Evolutionary conservation across 1,284 basidiomycete species (phyloP).

Genomic region (Heliocybe sulcata): DNA sequence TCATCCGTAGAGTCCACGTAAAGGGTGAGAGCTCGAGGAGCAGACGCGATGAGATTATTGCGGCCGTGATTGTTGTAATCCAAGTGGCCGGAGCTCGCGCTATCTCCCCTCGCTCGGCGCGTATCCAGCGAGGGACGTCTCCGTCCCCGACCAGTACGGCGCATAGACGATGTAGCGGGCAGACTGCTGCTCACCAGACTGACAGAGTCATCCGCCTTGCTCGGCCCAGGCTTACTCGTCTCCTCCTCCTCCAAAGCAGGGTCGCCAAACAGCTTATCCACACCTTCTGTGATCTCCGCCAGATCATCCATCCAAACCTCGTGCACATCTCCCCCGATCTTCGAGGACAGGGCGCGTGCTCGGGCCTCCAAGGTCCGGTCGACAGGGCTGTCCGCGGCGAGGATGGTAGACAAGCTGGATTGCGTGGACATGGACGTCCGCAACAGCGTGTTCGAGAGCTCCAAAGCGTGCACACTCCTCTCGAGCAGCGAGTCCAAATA

Average conservation of each 20-base stretch:
- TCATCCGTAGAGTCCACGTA: conserved; percentile 53
- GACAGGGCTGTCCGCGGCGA: conserved; percentile 27
- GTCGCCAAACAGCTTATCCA: conserved; percentile 45
- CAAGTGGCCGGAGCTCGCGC: conserved; percentile 27
- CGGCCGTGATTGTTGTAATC: conserved; percentile 43
- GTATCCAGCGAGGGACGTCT: conserved; percentile 5
- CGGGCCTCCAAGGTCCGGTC: conserved; percentile 36
- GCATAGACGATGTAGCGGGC: conserved; percentile 6
- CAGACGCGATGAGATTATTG: conserved; percentile 47
- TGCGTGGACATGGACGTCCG: conserved; percentile 68
- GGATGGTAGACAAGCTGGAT: conserved; percentile 44
- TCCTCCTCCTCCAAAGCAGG: conserved; percentile 9
- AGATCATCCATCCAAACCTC: conserved; percentile 58
- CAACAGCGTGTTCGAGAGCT: conserved; percentile 72
- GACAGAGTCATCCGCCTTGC: conserved; percentile 3
- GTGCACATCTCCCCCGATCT: conserved; percentile 36
- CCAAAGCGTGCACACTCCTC: conserved; percentile 74
- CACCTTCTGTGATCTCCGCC: conserved; percentile 47
- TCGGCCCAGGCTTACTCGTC: conserved; percentile 11
- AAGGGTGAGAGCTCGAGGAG: conserved; percentile 69
- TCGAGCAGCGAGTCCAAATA: conserved; percentile 71
- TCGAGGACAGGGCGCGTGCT: conserved; percentile 40
- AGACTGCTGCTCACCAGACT: conserved; percentile 11
- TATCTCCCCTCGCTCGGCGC: background rate
- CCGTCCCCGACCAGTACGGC: background rate